These are phyloP conservation scores for Rubia yunnanensis DNA, from an alignment of 257 asterid genomes.

Conservation along the genomic window DNA sequence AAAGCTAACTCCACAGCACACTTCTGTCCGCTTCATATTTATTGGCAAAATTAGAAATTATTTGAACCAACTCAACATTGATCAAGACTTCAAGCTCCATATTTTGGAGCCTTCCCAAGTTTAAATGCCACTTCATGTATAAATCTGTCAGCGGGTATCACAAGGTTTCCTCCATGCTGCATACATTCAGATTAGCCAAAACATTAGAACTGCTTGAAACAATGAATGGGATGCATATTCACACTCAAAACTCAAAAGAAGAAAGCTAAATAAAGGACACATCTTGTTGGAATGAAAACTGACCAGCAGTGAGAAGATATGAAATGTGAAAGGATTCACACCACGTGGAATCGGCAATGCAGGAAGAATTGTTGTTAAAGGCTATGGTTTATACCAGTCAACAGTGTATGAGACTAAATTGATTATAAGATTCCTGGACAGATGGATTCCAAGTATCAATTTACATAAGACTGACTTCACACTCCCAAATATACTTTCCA, in stretches of 20 bases:
- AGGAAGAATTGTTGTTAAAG: background rate
- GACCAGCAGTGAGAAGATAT: background rate
- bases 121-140: slow-evolving; percentile 84
- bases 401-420: background rate
- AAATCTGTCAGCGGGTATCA: slow-evolving; percentile 73
- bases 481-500: too few relatives aligned
- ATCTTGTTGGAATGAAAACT: background rate
- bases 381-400: background rate
- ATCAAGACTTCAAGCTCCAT: slow-evolving; percentile 62
- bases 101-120: slow-evolving; percentile 97
- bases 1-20: background rate
- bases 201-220: background rate
- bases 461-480: background rate
- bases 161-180: slow-evolving; percentile 74
- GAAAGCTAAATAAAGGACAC: background rate
- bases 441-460: background rate
- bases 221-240: background rate
- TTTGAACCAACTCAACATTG: background rate
- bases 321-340: background rate
- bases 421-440: background rate
- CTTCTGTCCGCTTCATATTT: background rate
- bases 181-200: slow-evolving; percentile 8
- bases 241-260: background rate
- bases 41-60: background rate
- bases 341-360: background rate